Evolutionary conservation across 768 basidiomycete genomes (phyloP), one percentile per base, ranked within the genome.

Genomic region (Hypholoma sublateritium): DNA sequence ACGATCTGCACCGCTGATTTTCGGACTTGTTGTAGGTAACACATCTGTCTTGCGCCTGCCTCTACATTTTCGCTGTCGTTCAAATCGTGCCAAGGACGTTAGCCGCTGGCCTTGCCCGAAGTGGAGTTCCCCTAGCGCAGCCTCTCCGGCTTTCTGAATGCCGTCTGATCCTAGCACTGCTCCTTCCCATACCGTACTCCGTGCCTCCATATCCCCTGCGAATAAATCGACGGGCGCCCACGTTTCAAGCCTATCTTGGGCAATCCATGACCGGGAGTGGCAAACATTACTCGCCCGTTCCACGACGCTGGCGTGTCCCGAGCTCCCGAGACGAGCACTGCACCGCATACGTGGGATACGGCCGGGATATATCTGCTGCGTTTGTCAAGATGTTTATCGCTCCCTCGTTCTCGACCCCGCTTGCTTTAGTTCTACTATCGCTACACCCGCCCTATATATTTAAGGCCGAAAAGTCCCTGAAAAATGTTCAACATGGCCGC

Each of bases 401-500:
- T 17, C 45, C 24, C 28, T 19, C 47, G 16, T 16, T 19, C 53
- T 21, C 22, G 22, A 22, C 39, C 25, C 25, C 22, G 5, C 25
- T 39, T 22, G 39, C n/a, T 11, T 39, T 43, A 16, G 28, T 25
- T 8, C 16, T 32, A 24, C 19, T 36, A 43, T 22, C 19, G 32
- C 34, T 24, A 25, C 53, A 37, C 22, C 53, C 37, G 44, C 53
- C 17, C 37, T 35, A 32, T 35, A 14, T 48, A 39, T 19, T 49
- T 22, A n/a, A 48, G 24, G 28, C 22, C 44, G 4, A 46, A n/a
- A 49, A 35, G 37, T 22, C 24, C 19, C 14, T n/a, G 14, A 49
- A 19, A n/a, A 11, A 54, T 61, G 60, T 49, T 61, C 52, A 59
- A 58, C 56, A 61, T 55, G 53, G 47, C 56, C 43, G 43, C 55